phyloP scores from a whole-genome alignment of 2,329 filamentous ascomycete genomes.

The Rhynchosporium agropyri region DNA sequence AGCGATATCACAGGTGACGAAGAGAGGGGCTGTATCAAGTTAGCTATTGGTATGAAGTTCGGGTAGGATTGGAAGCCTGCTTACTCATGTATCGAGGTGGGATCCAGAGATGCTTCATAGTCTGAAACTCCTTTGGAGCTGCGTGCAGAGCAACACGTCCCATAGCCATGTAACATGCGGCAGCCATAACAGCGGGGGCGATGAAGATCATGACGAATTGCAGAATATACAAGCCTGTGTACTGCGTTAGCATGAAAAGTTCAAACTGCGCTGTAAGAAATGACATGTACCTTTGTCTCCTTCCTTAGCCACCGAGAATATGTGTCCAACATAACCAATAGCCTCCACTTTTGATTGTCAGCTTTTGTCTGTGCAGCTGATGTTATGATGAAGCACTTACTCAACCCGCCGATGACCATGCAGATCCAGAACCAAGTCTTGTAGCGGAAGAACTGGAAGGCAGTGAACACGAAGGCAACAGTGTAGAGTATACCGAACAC shows the following conservation, averaged over 20 bases:
- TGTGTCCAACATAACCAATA: conserved; percentile 3
- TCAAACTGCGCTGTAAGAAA: background rate
- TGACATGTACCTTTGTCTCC: conserved; percentile 1
- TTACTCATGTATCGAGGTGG: conserved; percentile 13
- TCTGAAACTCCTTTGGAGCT: conserved; percentile 1
- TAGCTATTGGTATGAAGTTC: background rate
- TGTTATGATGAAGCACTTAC: background rate
- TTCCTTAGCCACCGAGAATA: background rate
- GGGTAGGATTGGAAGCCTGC: background rate
- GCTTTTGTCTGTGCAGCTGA: background rate
- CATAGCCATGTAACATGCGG: conserved; percentile 10
- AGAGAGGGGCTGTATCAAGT: background rate
- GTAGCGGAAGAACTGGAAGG: conserved; percentile 3
- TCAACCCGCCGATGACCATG: background rate
- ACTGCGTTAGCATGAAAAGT: no score
- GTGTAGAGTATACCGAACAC: conserved; percentile 4
- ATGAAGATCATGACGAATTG: conserved; percentile 12
- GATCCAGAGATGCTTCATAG: conserved; percentile 11
- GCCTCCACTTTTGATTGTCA: conserved; percentile 2
- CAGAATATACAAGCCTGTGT: background rate
- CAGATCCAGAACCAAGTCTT: conserved; percentile 3
- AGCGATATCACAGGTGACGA: conserved; percentile 6
- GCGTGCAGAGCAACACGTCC: conserved; percentile 7
- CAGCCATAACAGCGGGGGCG: background rate
- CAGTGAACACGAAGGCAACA: background rate